Evolutionary conservation across 1,139 yeast species (phyloP), one percentile per base, ranked within the genome.

Genomic region (Williopsis jadinii): DNA sequence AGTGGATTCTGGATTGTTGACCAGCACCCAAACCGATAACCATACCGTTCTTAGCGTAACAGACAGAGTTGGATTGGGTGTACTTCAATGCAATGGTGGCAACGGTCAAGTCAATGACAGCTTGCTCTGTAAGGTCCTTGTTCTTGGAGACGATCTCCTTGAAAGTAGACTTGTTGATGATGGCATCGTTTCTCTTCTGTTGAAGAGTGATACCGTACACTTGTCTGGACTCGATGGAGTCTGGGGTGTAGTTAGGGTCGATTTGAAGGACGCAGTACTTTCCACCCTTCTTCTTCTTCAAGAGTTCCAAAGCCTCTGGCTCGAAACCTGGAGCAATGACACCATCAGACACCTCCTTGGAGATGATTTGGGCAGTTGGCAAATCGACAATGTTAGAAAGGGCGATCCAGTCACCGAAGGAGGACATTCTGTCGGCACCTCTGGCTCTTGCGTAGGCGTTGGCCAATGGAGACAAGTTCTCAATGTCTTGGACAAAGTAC

Each of bases 401-500:
- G 42, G 98, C 98, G 60, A 92, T 92, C 75, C 90, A 92, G 69
- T 92, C 98, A 62, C 98, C 98, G 61, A 92, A 92, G 12, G 96
- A 86, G 11, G 97, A 88, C 98, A 92, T 92, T 75, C 98, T 84
- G 70, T 92, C 98, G 53, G 98, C 98, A 65, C 98, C 98, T 69
- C 98, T 84, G 42, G 98, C 98, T 69, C 98, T 84, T 35, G 98
- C 98, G 60, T 92, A 92, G 46, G 98, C 98, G 61, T 85, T 85
- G 50, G 98, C 98, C 62, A 92, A 75, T 46, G 97, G 97, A 29
- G 97, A 86, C 63, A 92, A 73, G 73, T 88, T 85, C 68, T 87
- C 95, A 60, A 92, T 87, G 64, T 87, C 97, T 57, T 80, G 80
- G 50, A 92, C 98, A 64, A 92, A 92, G 73, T 92, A 92, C 49